Evolutionary conservation across 192 early-diverging fungal species (phyloP), one percentile per base, ranked within the genome.

Genomic region (Dispira parvispora): DNA sequence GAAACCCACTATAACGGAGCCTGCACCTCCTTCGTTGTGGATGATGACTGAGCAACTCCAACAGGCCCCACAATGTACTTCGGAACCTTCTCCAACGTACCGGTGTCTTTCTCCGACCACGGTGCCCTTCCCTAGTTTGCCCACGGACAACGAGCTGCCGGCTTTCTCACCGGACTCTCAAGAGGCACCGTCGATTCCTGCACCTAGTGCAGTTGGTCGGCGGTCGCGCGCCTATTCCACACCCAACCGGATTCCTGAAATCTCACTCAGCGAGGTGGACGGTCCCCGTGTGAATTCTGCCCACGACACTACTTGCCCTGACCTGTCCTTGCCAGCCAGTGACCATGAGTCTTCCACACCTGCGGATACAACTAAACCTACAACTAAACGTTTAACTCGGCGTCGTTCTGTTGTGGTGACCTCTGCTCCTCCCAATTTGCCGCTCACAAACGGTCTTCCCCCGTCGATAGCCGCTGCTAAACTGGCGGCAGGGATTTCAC

Each of bases 91-190:
- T 9, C 13, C 13, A 21, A 28, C 21, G 25, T 55, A 55, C 53
- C 53, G 53, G 25, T 55, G 53, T 55, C 53, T 55, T 27, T 55
- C 53, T 2, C 53, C 53, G 25, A 55, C 53, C 16, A 28, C 28
- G 20, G 53, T 55, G 9, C 53, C 53, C 53, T 55, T 55, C 9
- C 53, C 53, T 1, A 23, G 20, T 13, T 28, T 55, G 14, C 28
- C 53, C 20, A 23, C 25, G 1, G 53, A 14, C 53, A 21, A 3
- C 20, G 53, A 55, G 21, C 53, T 55, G 20, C 53, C 53, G 53
- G 12, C 8, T 21, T 21, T 28, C 12, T 28, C 53, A 14, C 25
- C 28, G 2, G 12, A 21, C 20, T 21, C 53, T 18, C 16, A 55
- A 3, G 13, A 21, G 23, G 13, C 2, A 13, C 53, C 25, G 53